phyloP scores from a whole-genome alignment of 768 basidiomycete species.

The Strobilomyces dryophilus region DNA sequence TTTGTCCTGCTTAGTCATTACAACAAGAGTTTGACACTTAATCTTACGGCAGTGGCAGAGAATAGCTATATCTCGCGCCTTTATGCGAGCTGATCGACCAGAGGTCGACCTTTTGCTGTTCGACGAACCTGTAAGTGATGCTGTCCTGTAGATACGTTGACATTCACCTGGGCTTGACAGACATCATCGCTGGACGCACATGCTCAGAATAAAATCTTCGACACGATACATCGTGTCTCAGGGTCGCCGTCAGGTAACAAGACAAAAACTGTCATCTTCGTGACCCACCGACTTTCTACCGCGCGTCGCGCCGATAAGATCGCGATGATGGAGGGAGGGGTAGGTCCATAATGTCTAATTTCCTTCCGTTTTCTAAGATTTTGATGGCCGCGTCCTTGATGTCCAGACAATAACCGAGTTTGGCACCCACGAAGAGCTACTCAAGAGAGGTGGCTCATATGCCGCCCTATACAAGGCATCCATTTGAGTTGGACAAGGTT shows the following conservation, averaged over 20 bases:
- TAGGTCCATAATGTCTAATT: slow-evolving; percentile 27
- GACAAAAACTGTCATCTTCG: slow-evolving; percentile 73
- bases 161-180: slow-evolving; percentile 33
- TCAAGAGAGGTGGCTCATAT: slow-evolving; percentile 57
- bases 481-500: slow-evolving; percentile 36
- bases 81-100: slow-evolving; percentile 75
- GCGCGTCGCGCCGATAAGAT: slow-evolving; percentile 83
- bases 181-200: slow-evolving; percentile 77
- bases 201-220: slow-evolving; percentile 76
- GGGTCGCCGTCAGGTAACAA: slow-evolving; percentile 50
- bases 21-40: slow-evolving; percentile 10
- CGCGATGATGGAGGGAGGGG: slow-evolving; percentile 80
- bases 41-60: slow-evolving; percentile 67
- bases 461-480: slow-evolving; percentile 69
- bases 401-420: slow-evolving; percentile 69
- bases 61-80: slow-evolving; percentile 81
- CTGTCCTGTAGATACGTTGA: slow-evolving; percentile 1
- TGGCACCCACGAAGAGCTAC: slow-evolving; percentile 66
- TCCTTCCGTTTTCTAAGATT: slow-evolving; percentile 4
- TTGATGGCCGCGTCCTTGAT: slow-evolving; percentile 23
- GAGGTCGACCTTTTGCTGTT: slow-evolving; percentile 77
- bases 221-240: slow-evolving; percentile 67
- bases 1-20: slow-evolving; percentile 11
- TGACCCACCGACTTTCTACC: slow-evolving; percentile 78
- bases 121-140: slow-evolving; percentile 69